Evolutionary conservation across 176 grass and related monocot species (phyloP).

Genomic region (Musa beccarii): DNA sequence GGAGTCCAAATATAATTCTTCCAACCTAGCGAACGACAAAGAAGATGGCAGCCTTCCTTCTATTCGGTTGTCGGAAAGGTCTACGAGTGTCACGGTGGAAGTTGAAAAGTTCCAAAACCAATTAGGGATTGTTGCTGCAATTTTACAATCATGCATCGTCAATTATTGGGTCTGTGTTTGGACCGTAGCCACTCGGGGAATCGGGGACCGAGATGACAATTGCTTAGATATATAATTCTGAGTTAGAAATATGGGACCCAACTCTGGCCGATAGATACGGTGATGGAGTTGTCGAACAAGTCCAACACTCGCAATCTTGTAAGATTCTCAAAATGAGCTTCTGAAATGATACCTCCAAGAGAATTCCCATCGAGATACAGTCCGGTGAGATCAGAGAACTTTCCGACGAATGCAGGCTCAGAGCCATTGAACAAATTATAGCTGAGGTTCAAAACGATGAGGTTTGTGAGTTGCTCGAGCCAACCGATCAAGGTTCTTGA

Average conservation of each 20-base stretch:
- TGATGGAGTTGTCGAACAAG: not conserved
- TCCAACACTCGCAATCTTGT: not conserved
- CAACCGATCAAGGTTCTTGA: not conserved
- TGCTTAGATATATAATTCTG: not conserved
- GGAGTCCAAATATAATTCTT: not conserved
- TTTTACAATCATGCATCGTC: not conserved
- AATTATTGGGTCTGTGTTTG: no score
- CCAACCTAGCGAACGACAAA: not conserved
- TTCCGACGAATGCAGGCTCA: conserved; percentile 13
- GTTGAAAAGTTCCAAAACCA: conserved; percentile 32
- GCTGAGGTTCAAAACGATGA: not conserved
- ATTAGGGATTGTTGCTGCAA: conserved; percentile 4
- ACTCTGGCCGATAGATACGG: not conserved
- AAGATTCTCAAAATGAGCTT: conserved; percentile 9
- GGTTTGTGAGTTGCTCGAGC: conserved; percentile 6
- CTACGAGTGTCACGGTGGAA: conserved; percentile 2
- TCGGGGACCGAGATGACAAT: conserved; percentile 1
- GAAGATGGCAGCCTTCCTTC: not conserved
- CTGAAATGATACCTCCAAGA: conserved; percentile 3
- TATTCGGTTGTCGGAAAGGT: not conserved
- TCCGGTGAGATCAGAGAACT: not conserved
- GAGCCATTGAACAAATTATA: conserved; percentile 11
- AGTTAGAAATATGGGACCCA: not conserved
- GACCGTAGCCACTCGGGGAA: conserved; percentile 30
- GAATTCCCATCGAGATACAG: not conserved